Evolutionary conservation across 2,329 filamentous ascomycete genomes (phyloP).

Genomic region (Ophiostoma pallidulum): DNA sequence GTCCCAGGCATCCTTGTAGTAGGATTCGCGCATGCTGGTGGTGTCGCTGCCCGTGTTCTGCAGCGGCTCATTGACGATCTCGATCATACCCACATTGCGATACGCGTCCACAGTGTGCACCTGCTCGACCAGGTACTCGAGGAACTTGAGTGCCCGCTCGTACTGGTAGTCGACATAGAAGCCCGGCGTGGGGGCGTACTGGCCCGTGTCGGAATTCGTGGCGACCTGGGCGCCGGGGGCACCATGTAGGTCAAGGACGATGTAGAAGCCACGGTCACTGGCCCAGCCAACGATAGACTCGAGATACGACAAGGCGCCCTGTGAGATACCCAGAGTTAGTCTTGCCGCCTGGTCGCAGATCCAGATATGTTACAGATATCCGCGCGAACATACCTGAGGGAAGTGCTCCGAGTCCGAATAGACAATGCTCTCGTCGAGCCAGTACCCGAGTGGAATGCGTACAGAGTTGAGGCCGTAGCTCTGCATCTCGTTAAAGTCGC

Average conservation of each 20-base stretch:
- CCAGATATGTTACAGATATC: too few relatives aligned
- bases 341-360: too few relatives aligned
- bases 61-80: constrained; percentile 49
- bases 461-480: constrained; percentile 43
- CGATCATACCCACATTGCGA: constrained; percentile 48
- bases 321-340: too few relatives aligned
- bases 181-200: constrained; percentile 27
- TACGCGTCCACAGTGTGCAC: constrained; percentile 40
- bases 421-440: constrained; percentile 42
- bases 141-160: constrained; percentile 43
- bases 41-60: constrained; percentile 23
- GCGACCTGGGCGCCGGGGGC: constrained; percentile 41
- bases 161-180: constrained; percentile 51
- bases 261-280: constrained; percentile 38
- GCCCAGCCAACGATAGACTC: constrained; percentile 38
- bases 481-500: constrained; percentile 40
- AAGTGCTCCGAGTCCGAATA: constrained; percentile 39
- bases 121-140: constrained; percentile 44
- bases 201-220: constrained; percentile 40
- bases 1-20: constrained; percentile 37
- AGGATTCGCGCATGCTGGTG: constrained; percentile 28
- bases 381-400: too few relatives aligned
- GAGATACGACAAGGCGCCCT: constrained; percentile 36
- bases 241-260: constrained; percentile 45
- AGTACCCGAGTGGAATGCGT: constrained; percentile 46